Evolutionary conservation across 2,329 filamentous ascomycete species (phyloP).

Genomic region (Hypocreales sp.): DNA sequence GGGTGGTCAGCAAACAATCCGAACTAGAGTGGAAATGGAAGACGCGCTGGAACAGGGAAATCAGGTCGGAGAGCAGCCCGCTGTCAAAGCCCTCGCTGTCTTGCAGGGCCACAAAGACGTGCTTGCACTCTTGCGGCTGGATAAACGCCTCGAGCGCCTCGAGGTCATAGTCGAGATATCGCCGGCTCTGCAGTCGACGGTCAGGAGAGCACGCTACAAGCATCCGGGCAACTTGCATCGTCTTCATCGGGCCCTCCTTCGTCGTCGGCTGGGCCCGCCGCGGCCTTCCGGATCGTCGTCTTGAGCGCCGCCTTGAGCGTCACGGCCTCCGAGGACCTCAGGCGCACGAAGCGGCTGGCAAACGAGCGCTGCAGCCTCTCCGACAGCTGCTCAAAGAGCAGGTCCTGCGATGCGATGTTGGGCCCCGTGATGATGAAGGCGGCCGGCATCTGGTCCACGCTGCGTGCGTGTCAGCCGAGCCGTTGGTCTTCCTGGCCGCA

Average conservation of each 20-base stretch:
- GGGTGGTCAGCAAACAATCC: conserved; percentile 11
- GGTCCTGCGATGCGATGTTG: conserved; percentile 59
- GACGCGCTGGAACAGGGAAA: conserved; percentile 50
- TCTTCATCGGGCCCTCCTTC: conserved; percentile 36
- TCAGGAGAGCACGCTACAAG: not conserved
- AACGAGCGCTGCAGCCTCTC: conserved; percentile 32
- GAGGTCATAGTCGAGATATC: conserved; percentile 64
- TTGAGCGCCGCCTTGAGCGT: conserved; percentile 62
- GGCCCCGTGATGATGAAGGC: conserved; percentile 65
- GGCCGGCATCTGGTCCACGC: conserved; percentile 41
- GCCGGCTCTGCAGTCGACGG: conserved; percentile 33
- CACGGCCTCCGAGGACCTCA: conserved; percentile 55
- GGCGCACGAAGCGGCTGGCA: conserved; percentile 42
- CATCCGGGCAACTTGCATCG: conserved; percentile 29
- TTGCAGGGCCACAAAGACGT: conserved; percentile 59
- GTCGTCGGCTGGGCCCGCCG: conserved; percentile 30
- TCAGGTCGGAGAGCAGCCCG: conserved; percentile 52
- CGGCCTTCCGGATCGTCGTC: conserved; percentile 55
- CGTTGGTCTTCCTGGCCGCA: not conserved
- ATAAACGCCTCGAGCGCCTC: conserved; percentile 51
- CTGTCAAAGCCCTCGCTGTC: conserved; percentile 74
- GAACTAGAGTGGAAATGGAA: not conserved
- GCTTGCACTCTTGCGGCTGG: conserved; percentile 32
- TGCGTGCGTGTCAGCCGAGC: conserved; percentile 8
- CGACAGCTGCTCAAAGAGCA: conserved; percentile 57